phyloP scores from a whole-genome alignment of 192 early-diverging fungal species.

The Radiomyces spectabilis region DNA sequence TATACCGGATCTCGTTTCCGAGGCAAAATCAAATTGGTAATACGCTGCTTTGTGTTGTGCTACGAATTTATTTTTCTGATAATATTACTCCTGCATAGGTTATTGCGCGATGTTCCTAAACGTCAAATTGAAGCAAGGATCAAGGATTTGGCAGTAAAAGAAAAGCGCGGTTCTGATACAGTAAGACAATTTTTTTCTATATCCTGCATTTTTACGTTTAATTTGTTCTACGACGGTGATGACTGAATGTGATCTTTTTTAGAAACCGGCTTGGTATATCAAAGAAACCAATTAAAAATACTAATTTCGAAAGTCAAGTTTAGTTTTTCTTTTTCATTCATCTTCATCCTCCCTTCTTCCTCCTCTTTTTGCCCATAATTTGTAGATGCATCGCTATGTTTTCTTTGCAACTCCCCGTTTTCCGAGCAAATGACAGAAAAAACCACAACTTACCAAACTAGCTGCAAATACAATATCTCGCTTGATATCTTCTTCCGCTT shows the following conservation, averaged over 20 bases:
- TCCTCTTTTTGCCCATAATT: too few relatives aligned
- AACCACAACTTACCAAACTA: slow-evolving; percentile 46
- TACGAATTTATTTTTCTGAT: not conserved
- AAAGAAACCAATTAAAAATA: too few relatives aligned
- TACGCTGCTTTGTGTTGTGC: not conserved
- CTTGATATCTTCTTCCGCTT: slow-evolving; percentile 76
- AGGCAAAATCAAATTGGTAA: slow-evolving; percentile 18
- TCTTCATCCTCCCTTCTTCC: too few relatives aligned
- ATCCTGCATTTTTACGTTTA: too few relatives aligned
- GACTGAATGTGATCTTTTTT: too few relatives aligned
- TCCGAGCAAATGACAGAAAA: not conserved
- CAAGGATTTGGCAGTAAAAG: slow-evolving; percentile 23
- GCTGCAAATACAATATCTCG: slow-evolving; percentile 97
- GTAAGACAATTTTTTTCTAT: too few relatives aligned
- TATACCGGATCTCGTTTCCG: slow-evolving; percentile 14
- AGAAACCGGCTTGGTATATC: too few relatives aligned
- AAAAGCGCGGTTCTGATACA: slow-evolving; percentile 26
- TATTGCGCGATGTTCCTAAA: slow-evolving; percentile 14
- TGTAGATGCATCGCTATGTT: too few relatives aligned
- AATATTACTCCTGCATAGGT: slow-evolving; percentile 3
- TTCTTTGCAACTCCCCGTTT: too few relatives aligned
- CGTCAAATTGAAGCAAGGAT: slow-evolving; percentile 25
- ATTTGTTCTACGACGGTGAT: too few relatives aligned
- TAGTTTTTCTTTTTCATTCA: too few relatives aligned
- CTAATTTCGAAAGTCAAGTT: too few relatives aligned